Percentiles rank a stretch among this genome's conserved stretches.
phyloP scores from a whole-genome alignment of 176 grass and related monocot genomes.

The Cymbopogon citratus region DNA sequence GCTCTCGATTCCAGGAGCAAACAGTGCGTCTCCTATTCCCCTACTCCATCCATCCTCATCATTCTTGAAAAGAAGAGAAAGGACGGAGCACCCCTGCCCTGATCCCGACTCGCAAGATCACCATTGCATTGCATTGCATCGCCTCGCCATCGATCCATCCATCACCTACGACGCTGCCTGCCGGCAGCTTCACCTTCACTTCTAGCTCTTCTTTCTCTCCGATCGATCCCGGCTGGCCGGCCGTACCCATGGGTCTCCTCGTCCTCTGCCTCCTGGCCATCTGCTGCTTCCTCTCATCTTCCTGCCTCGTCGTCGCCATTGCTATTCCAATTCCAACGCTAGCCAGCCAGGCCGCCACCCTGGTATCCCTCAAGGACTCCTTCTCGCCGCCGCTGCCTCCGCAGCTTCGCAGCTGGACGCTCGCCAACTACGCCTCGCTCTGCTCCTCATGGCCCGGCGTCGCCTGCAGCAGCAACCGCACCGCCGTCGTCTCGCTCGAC shows the following conservation, averaged over 20 bases:
- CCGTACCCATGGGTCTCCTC: not conserved
- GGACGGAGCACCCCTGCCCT: not conserved
- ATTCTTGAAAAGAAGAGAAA: conserved; percentile 15
- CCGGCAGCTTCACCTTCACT: not conserved
- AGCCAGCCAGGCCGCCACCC: conserved; percentile 33
- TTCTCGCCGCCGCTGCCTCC: conserved; percentile 24
- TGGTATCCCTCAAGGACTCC: conserved; percentile 49
- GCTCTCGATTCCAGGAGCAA: no score
- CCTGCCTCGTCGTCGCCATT: not conserved
- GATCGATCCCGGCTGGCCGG: no score
- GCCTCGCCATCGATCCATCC: no score
- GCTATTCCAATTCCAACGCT: not conserved
- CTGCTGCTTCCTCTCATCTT: not conserved
- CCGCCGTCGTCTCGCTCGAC: conserved; percentile 50
- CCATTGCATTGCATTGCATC: not conserved
- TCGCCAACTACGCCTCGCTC: conserved; percentile 35
- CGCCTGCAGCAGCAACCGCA: conserved; percentile 24
- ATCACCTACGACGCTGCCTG: not conserved
- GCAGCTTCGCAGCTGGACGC: conserved; percentile 30
- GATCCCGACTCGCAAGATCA: not conserved
- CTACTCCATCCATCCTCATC: not conserved
- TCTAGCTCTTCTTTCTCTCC: not conserved
- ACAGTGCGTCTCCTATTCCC: not conserved
- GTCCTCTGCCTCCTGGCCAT: not conserved
- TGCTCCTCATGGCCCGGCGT: conserved; percentile 63